A percentile compares a stretch with the other conserved stretches of the same genome.
phyloP scores from a whole-genome alignment of 768 basidiomycete species.

The Kondoa subrosea region DNA sequence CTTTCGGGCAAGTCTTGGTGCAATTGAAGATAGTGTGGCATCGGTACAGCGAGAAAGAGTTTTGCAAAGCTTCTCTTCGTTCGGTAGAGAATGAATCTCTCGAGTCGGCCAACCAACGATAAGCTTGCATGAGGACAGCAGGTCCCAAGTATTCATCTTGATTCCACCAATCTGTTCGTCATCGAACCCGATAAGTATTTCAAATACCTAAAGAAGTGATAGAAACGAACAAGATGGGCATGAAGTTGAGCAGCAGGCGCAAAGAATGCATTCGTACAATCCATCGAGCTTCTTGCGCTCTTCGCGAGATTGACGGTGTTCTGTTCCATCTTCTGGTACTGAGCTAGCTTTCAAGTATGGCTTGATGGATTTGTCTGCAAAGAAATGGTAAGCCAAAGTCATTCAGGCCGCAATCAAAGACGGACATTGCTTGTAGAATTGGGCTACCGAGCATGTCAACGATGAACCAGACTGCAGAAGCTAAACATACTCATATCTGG shows the following conservation, averaged over 20 bases:
- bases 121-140: constrained; percentile 70
- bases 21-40: constrained; percentile 99
- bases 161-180: constrained; percentile 71
- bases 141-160: constrained; percentile 96
- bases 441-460: constrained; percentile 47
- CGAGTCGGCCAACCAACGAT: constrained; percentile 90
- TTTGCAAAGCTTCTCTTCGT: constrained; percentile 82
- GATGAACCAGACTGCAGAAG: not conserved
- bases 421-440: constrained; percentile 80
- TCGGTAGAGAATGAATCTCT: constrained; percentile 61
- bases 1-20: constrained; percentile 92
- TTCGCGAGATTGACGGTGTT: constrained; percentile 75
- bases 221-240: constrained; percentile 51
- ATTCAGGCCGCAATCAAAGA: not conserved
- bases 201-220: constrained; percentile 3
- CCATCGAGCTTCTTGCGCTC: constrained; percentile 91
- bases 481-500: constrained; percentile 36
- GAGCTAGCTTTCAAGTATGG: constrained; percentile 61
- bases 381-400: not conserved
- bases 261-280: constrained; percentile 81
- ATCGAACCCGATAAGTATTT: not conserved
- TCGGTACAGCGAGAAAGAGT: constrained; percentile 87
- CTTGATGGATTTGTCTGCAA: constrained; percentile 83
- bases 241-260: constrained; percentile 79
- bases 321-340: constrained; percentile 32